Evolutionary conservation across 495 filamentous ascomycete genomes (phyloP).

Genomic region (Penicillium steckii): DNA sequence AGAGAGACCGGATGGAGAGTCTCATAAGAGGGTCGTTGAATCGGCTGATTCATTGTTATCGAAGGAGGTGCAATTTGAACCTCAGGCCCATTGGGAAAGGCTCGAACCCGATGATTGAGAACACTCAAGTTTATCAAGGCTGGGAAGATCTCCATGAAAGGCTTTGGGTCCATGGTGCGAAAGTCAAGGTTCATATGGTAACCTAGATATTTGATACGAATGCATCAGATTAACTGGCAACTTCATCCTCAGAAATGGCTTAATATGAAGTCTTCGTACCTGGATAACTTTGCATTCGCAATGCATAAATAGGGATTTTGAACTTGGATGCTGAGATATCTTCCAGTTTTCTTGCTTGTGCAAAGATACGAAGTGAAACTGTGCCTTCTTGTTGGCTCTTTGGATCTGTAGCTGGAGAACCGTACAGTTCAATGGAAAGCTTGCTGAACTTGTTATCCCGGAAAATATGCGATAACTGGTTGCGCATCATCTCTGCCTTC

Average conservation of each 20-base stretch:
- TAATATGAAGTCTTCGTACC: background rate
- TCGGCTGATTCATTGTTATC: conserved; percentile 21
- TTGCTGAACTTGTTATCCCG: conserved; percentile 18
- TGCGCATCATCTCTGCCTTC: conserved; percentile 2
- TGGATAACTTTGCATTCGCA: conserved; percentile 30
- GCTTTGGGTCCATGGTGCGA: conserved; percentile 28
- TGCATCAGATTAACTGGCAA: background rate
- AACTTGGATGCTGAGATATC: conserved; percentile 20
- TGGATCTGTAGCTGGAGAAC: conserved; percentile 13
- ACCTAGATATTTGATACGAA: background rate
- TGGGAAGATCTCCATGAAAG: conserved; percentile 34
- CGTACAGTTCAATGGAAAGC: conserved; percentile 17
- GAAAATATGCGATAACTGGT: conserved; percentile 4
- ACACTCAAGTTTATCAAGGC: background rate
- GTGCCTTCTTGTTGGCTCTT: conserved; percentile 17
- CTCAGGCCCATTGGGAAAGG: background rate
- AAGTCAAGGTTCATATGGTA: conserved; percentile 29
- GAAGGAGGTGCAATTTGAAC: background rate
- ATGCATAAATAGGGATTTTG: conserved; percentile 13
- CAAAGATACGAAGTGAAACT: conserved; percentile 16
- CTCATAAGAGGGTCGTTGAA: conserved; percentile 14
- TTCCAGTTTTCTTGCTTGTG: conserved; percentile 14
- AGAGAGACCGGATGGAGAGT: conserved; percentile 1
- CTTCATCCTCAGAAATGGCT: background rate
- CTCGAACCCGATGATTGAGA: background rate